Evolutionary conservation across 352 stramenopile species (phyloP).

Genomic region (Phytophthora vignae): DNA sequence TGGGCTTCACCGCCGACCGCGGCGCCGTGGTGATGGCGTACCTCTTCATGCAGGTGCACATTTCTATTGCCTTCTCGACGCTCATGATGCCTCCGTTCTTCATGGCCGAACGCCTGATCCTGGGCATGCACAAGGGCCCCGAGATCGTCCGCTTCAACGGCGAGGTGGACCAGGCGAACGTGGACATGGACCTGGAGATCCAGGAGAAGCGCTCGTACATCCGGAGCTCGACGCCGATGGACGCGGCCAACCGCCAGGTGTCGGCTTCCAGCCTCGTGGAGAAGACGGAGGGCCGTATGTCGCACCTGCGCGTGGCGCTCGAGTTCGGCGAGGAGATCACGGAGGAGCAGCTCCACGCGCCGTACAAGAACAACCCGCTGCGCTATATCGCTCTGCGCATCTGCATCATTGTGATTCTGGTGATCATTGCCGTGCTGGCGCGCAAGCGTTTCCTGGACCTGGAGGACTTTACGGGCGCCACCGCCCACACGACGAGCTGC

Average conservation of each 20-base stretch:
- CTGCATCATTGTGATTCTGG: slow-evolving; percentile 48
- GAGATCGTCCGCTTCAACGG: slow-evolving; percentile 32
- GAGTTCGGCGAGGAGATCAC: slow-evolving; percentile 49
- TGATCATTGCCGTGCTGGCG: slow-evolving; percentile 45
- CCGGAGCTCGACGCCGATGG: slow-evolving; percentile 41
- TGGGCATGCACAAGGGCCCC: slow-evolving; percentile 66
- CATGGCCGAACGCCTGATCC: slow-evolving; percentile 63
- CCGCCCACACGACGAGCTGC: slow-evolving; percentile 59
- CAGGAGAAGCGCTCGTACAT: slow-evolving; percentile 35
- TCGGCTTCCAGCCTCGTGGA: slow-evolving; percentile 31
- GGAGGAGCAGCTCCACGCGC: slow-evolving; percentile 28
- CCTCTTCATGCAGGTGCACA: slow-evolving; percentile 61
- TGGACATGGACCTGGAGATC: slow-evolving; percentile 37
- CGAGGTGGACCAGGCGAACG: slow-evolving; percentile 28
- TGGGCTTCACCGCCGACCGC: slow-evolving; percentile 57
- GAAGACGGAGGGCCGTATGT: slow-evolving; percentile 39
- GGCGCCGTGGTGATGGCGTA: slow-evolving; percentile 62
- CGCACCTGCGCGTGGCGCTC: slow-evolving; percentile 43
- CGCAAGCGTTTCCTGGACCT: slow-evolving; percentile 65
- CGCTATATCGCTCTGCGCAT: slow-evolving; percentile 59
- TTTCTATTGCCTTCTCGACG: slow-evolving; percentile 58
- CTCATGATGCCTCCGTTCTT: slow-evolving; percentile 64
- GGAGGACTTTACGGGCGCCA: slow-evolving; percentile 62
- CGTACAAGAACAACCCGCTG: slow-evolving; percentile 56
- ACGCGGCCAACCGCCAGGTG: slow-evolving; percentile 18